Percentiles rank a stretch among this genome's conserved stretches.
Evolutionary conservation across 129 eudicot genomes (phyloP).

Genomic region (Arctium lappa): DNA sequence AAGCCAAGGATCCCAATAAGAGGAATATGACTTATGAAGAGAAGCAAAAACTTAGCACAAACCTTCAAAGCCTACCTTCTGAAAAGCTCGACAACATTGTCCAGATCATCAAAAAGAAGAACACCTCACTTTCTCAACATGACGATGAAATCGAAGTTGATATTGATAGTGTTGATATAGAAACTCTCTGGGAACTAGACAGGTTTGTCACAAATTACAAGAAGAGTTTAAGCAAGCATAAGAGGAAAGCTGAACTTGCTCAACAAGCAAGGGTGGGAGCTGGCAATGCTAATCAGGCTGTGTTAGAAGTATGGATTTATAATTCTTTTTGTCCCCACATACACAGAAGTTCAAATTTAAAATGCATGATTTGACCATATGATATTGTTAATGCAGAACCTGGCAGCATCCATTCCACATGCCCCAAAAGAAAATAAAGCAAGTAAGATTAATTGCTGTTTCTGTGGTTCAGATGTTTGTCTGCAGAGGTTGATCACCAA

Average conservation of each 20-base stretch:
- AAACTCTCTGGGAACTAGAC: conserved; percentile 98
- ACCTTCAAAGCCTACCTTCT: conserved; percentile 76
- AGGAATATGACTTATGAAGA: conserved; percentile 93
- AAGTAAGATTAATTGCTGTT: conserved; percentile 36
- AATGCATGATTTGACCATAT: conserved; percentile 5
- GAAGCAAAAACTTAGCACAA: conserved; percentile 76
- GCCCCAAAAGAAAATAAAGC: conserved; percentile 39
- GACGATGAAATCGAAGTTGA: conserved; percentile 96
- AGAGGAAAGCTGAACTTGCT: conserved; percentile 78
- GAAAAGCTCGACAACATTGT: conserved; percentile 84
- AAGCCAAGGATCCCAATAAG: conserved; percentile 87
- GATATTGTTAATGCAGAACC: conserved; percentile 46
- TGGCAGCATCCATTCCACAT: conserved; percentile 25
- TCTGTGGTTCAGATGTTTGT: neutral
- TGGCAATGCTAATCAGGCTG: conserved; percentile 26
- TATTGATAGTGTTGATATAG: conserved; percentile 82
- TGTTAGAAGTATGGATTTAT: conserved; percentile 29
- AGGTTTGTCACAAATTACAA: conserved; percentile 83
- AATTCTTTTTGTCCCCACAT: neutral
- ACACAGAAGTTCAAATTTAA: neutral
- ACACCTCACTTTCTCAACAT: conserved; percentile 56
- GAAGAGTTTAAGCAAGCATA: conserved; percentile 81
- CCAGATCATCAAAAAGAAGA: conserved; percentile 78
- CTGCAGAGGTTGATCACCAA: neutral
- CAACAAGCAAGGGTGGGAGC: conserved; percentile 58